Evolutionary conservation across 202 grass and related monocot genomes (phyloP).

Genomic region (Bolboschoenoplectus hybrid): DNA sequence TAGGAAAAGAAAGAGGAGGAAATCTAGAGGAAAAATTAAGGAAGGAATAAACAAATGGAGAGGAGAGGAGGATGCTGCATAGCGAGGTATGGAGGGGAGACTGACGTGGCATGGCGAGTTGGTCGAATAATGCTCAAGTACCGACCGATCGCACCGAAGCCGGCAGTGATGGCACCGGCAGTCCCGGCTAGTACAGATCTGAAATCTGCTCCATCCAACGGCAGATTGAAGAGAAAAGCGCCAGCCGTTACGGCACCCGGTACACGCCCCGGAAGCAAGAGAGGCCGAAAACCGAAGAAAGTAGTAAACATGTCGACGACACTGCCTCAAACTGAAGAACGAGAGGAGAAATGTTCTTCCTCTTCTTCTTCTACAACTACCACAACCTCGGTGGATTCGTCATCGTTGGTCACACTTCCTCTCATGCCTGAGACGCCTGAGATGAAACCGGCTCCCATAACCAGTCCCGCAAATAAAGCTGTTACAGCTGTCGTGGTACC

Average conservation of each 20-base stretch:
- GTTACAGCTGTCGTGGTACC: constrained; percentile 25
- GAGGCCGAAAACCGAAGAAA: constrained; percentile 54
- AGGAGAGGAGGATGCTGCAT: constrained; percentile 70
- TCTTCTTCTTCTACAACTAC: constrained; percentile 56
- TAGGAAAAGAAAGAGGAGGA: not conserved
- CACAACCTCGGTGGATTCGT: constrained; percentile 38
- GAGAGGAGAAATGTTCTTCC: constrained; percentile 46
- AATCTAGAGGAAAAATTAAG: not conserved
- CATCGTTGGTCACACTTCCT: constrained; percentile 53
- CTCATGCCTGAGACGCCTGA: constrained; percentile 40
- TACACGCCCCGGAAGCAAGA: constrained; percentile 22
- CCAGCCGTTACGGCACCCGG: not conserved
- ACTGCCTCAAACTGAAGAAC: not conserved
- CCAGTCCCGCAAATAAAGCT: not conserved
- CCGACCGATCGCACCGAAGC: constrained; percentile 86
- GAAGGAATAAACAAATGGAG: constrained; percentile 44
- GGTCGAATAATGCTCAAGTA: constrained; percentile 75
- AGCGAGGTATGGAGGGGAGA: constrained; percentile 35
- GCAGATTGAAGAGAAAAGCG: constrained; percentile 52
- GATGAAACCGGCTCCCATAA: not conserved
- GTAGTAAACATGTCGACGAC: not conserved
- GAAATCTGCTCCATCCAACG: not conserved
- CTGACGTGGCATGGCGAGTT: constrained; percentile 55
- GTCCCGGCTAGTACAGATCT: not conserved
- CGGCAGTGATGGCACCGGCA: constrained; percentile 43